Conservation (phyloP, 2,329 filamentous ascomycete genomes). For the Verticillium longisporum region DNA sequence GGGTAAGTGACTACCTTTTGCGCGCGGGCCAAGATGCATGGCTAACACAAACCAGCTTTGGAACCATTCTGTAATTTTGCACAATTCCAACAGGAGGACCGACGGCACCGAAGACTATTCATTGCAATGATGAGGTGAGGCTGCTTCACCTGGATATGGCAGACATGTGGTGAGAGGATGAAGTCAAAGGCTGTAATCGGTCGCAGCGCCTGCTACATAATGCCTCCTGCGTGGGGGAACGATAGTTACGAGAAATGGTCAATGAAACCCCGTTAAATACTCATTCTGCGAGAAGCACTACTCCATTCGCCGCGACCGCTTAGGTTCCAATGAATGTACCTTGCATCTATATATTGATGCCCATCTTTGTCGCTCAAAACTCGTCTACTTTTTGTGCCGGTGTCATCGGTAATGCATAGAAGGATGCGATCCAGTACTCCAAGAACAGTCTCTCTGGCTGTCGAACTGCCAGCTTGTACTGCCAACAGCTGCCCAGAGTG, state of each 20-base stretch:
- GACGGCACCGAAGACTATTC: no score
- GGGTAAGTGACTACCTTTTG: conserved; percentile 49
- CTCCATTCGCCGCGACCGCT: no score
- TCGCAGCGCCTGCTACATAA: background rate
- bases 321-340: no score
- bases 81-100: background rate
- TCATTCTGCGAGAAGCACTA: no score
- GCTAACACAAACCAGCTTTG: conserved; percentile 28
- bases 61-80: conserved; percentile 36
- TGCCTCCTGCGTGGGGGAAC: background rate
- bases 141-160: background rate
- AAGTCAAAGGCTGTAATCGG: background rate
- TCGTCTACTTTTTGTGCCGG: no score
- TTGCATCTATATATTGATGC: no score
- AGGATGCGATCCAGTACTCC: no score
- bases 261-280: conserved; percentile 6
- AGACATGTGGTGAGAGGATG: background rate
- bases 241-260: conserved; percentile 11
- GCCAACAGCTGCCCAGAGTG: no score
- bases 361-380: no score
- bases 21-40: background rate
- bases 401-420: no score
- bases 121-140: background rate
- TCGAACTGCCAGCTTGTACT: no score
- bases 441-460: no score